phyloP scores from a whole-genome alignment of 768 basidiomycete genomes.

The Lactarius evosmus region DNA sequence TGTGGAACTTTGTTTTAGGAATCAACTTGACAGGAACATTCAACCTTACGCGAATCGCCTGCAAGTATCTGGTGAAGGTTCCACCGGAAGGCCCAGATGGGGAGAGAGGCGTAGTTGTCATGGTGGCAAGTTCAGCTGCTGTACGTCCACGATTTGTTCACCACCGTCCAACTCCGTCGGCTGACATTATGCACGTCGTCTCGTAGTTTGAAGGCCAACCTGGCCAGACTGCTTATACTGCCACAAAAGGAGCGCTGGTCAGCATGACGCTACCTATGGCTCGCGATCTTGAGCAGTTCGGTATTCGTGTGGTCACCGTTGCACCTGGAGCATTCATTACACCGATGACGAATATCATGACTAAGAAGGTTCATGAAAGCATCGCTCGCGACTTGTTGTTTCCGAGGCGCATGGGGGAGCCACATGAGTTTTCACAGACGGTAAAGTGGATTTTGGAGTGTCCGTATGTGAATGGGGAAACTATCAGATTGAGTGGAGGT shows the following conservation, averaged over 20 bases:
- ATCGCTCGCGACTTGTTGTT: slow-evolving; percentile 33
- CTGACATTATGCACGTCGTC: neutral
- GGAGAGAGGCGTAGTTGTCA: slow-evolving; percentile 56
- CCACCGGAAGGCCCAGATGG: slow-evolving; percentile 45
- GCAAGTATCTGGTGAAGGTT: slow-evolving; percentile 48
- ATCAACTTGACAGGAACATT: slow-evolving; percentile 60
- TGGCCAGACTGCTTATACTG: slow-evolving; percentile 55
- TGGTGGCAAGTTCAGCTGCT: slow-evolving; percentile 55
- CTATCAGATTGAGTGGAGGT: slow-evolving; percentile 32
- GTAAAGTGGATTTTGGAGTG: slow-evolving; percentile 36
- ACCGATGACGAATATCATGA: slow-evolving; percentile 36
- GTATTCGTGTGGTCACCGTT: slow-evolving; percentile 52
- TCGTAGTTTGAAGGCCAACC: slow-evolving; percentile 53
- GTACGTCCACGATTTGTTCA: slow-evolving; percentile 16
- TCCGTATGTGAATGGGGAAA: slow-evolving; percentile 36
- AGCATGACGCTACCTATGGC: slow-evolving; percentile 62
- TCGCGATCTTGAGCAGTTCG: slow-evolving; percentile 52
- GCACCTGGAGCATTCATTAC: slow-evolving; percentile 55
- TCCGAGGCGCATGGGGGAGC: slow-evolving; percentile 37
- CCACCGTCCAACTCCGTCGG: neutral
- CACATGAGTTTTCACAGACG: slow-evolving; percentile 35
- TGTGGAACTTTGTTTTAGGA: slow-evolving; percentile 51
- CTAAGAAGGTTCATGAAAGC: slow-evolving; percentile 29
- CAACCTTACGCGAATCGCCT: slow-evolving; percentile 53
- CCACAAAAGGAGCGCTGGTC: slow-evolving; percentile 52